Evolutionary conservation across 352 stramenopile genomes (phyloP).

Genomic region (Globisporangium echinulatum): DNA sequence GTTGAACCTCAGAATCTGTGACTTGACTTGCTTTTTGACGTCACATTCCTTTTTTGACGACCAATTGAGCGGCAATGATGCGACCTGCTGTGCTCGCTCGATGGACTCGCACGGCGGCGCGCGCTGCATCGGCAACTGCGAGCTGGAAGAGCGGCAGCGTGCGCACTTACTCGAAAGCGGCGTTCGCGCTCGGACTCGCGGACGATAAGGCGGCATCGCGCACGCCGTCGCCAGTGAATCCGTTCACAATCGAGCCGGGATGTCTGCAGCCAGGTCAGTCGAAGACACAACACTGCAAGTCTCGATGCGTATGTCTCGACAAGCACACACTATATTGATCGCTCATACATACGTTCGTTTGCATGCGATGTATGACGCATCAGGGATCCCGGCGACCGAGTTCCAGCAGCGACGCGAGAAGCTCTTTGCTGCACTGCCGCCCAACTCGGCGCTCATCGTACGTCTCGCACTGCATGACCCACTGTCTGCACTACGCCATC

Average conservation of each 20-base stretch:
- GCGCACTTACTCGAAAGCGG: constrained; percentile 13
- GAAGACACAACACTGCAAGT: too few relatives aligned
- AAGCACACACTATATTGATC: neutral
- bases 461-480: constrained; percentile 4
- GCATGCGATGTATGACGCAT: too few relatives aligned
- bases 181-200: constrained; percentile 26
- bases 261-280: constrained; percentile 44
- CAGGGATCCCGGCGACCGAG: constrained; percentile 43
- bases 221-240: constrained; percentile 19
- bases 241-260: constrained; percentile 38
- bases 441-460: constrained; percentile 72
- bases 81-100: neutral
- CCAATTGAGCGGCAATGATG: neutral
- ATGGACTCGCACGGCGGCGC: neutral
- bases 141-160: neutral
- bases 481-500: neutral
- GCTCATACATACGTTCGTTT: constrained; percentile 5
- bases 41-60: too few relatives aligned
- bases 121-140: neutral
- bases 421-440: constrained; percentile 52
- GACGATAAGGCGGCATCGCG: constrained; percentile 5
- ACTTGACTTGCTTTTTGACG: too few relatives aligned
- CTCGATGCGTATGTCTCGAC: neutral
- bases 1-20: too few relatives aligned
- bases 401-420: constrained; percentile 58